These are phyloP conservation scores for Galerina sulciceps DNA, from an alignment of 768 basidiomycete genomes.

Conservation along the genomic window DNA sequence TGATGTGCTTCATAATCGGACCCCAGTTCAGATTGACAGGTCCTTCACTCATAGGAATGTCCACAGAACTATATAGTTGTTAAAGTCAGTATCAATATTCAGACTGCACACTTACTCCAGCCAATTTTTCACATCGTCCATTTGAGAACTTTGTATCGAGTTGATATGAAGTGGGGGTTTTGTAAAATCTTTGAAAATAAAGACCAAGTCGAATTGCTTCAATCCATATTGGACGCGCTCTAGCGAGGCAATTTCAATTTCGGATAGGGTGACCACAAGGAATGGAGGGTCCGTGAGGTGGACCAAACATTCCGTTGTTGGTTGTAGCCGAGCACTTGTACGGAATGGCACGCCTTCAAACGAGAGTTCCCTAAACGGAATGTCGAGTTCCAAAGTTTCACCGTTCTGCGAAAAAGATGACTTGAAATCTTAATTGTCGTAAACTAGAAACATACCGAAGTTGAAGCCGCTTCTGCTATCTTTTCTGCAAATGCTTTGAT, in stretches of 20 bases:
- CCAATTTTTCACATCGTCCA: constrained; percentile 99
- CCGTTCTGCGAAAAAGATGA: constrained; percentile 47
- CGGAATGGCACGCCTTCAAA: constrained; percentile 98
- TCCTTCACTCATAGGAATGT: constrained; percentile 93
- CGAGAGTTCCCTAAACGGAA: constrained; percentile 95
- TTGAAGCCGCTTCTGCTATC: constrained; percentile 81
- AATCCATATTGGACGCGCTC: constrained; percentile 96
- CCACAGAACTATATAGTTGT: constrained; percentile 75
- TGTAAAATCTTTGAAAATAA: constrained; percentile 96
- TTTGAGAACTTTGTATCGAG: constrained; percentile 85
- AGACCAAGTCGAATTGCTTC: constrained; percentile 97
- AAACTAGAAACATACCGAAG: constrained; percentile 57
- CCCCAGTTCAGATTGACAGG: constrained; percentile 98
- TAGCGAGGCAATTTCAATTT: constrained; percentile 95
- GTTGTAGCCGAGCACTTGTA: constrained; percentile 92
- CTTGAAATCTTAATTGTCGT: not conserved
- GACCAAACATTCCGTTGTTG: constrained; percentile 95
- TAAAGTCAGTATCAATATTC: constrained; percentile 6
- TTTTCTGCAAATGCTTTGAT: constrained; percentile 94
- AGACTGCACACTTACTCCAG: constrained; percentile 72
- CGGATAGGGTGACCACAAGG: constrained; percentile 90
- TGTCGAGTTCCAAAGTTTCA: constrained; percentile 89
- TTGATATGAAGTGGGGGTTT: constrained; percentile 94
- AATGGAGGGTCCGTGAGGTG: constrained; percentile 95
- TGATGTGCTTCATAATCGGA: constrained; percentile 98